Percentiles rank a stretch among this genome's conserved stretches.
Conservation (phyloP, 108 stramenopile species). For the Skeletonema costatum region DNA sequence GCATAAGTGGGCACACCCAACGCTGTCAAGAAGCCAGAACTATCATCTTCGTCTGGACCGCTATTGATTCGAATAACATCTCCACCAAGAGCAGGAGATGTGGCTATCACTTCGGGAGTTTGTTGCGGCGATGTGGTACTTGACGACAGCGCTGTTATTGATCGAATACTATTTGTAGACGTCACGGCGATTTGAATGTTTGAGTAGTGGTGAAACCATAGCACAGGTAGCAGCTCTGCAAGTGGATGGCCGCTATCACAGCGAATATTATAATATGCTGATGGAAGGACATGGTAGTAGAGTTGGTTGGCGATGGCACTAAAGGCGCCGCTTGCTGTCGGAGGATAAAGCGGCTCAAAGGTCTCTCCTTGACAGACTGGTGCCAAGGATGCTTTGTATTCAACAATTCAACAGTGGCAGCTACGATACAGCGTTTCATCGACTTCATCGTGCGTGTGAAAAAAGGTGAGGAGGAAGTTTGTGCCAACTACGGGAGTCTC, state of each 20-base stretch:
- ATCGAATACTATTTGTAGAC: neutral
- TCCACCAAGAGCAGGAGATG: constrained; percentile 35
- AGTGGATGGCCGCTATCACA: neutral
- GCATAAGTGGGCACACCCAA: constrained; percentile 73
- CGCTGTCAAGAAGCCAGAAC: constrained; percentile 42
- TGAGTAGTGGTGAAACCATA: neutral
- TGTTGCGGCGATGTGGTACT: neutral
- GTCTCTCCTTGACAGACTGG: too few species aligned
- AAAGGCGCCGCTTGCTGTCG: too few species aligned
- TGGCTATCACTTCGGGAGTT: constrained; percentile 18
- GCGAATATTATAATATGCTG: neutral
- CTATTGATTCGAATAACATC: constrained; percentile 40
- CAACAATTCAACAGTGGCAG: too few species aligned
- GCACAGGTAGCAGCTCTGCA: neutral
- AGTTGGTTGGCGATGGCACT: too few species aligned
- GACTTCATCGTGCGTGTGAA: too few species aligned
- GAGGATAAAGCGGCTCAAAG: too few species aligned
- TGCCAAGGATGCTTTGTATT: too few species aligned
- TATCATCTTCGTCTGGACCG: constrained; percentile 22
- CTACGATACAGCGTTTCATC: too few species aligned
- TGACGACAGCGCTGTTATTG: neutral
- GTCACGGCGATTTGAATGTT: neutral
- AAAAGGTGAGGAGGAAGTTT: too few species aligned
- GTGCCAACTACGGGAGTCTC: too few species aligned
- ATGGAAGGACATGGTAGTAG: neutral